These are phyloP conservation scores for Boehmeria nivea DNA, from an alignment of 306 rosid genomes.

Conservation along the genomic window DNA sequence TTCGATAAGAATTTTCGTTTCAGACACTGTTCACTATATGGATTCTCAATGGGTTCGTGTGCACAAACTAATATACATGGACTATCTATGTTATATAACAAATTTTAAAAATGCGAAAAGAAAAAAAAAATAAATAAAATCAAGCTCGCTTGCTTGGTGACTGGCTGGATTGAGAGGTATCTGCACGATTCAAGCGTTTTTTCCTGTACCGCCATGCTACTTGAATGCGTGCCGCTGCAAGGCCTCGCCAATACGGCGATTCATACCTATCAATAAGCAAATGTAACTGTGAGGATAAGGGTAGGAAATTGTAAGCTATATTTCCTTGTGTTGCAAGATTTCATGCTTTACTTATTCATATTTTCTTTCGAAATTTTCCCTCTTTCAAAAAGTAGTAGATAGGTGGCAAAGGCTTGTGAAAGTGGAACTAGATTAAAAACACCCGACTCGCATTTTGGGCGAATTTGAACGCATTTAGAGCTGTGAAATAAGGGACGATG, in stretches of 20 bases:
- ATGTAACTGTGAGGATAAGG: neutral
- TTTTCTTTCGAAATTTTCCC: neutral
- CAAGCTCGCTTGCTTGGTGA: neutral
- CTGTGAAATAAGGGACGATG: no score
- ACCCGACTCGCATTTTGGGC: no score
- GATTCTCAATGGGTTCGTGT: no score
- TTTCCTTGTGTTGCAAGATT: no score
- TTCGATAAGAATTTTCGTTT: no score
- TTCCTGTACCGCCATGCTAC: conserved; percentile 72
- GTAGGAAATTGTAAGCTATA: neutral
- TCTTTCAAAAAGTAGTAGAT: no score
- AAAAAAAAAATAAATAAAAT: neutral
- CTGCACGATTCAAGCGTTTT: conserved; percentile 44
- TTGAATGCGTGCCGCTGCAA: conserved; percentile 61
- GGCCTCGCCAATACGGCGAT: conserved; percentile 70
- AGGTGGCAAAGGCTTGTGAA: no score
- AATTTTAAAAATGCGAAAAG: neutral
- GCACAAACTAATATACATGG: neutral
- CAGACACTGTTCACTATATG: no score
- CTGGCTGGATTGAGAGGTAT: conserved; percentile 17
- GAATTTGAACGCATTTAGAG: no score
- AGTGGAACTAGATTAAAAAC: no score
- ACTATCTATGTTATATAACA: neutral
- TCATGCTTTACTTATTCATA: neutral
- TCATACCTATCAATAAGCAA: conserved; percentile 47